These are phyloP conservation scores for Strobilomyces echinocephalus DNA, from an alignment of 768 basidiomycete species.

Conservation along the genomic window DNA sequence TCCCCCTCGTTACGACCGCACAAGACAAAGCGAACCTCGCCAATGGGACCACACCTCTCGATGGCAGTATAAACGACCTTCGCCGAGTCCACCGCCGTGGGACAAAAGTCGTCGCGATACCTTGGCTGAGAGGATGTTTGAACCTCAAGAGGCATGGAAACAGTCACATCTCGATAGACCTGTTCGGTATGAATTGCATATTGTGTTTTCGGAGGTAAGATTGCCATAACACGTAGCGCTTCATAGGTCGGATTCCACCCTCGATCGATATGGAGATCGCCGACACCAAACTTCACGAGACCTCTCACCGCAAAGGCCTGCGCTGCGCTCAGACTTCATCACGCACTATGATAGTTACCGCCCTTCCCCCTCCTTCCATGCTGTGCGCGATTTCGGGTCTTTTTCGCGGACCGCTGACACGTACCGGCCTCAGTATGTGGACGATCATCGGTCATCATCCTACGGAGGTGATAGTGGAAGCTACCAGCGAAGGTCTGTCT, in stretches of 20 bases:
- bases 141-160: slow-evolving; percentile 71
- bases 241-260: slow-evolving; percentile 24
- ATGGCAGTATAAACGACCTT: slow-evolving; percentile 43
- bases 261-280: slow-evolving; percentile 36
- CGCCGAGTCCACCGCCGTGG: slow-evolving; percentile 33
- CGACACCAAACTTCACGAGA: slow-evolving; percentile 33
- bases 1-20: slow-evolving; percentile 45
- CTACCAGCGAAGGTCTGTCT: slow-evolving; percentile 16
- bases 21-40: slow-evolving; percentile 39
- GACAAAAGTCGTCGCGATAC: slow-evolving; percentile 34
- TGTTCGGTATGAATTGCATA: slow-evolving; percentile 38
- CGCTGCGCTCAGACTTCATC: slow-evolving; percentile 31
- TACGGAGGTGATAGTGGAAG: slow-evolving; percentile 31
- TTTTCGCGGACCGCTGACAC: slow-evolving; percentile 39
- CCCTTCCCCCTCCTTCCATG: slow-evolving; percentile 33
- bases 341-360: slow-evolving; percentile 48
- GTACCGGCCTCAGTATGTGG: slow-evolving; percentile 47
- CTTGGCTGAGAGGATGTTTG: slow-evolving; percentile 55
- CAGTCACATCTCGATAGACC: slow-evolving; percentile 48
- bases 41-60: slow-evolving; percentile 43
- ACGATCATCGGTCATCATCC: slow-evolving; percentile 29
- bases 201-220: slow-evolving; percentile 23
- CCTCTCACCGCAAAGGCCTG: slow-evolving; percentile 34
- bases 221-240: slow-evolving; percentile 11
- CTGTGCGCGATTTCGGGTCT: slow-evolving; percentile 37